Conservation (phyloP, 768 basidiomycete genomes). For the Hebeloma cylindrosporum region DNA sequence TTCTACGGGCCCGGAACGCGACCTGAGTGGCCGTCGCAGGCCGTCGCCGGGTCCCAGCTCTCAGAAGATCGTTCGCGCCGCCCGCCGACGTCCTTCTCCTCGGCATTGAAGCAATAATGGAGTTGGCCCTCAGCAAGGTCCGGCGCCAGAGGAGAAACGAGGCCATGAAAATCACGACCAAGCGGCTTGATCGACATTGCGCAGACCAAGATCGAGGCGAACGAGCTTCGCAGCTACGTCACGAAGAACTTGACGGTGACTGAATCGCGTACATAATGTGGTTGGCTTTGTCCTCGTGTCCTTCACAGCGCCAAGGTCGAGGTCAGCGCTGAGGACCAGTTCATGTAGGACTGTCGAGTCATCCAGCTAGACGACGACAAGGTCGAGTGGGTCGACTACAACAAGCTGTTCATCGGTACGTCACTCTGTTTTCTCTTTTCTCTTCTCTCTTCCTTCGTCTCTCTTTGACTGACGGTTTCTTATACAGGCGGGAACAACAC, state of each 20-base stretch:
- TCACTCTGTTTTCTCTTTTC: background rate
- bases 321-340: background rate
- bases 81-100: background rate
- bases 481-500: background rate
- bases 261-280: too few species aligned
- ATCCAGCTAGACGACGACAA: background rate
- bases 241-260: background rate
- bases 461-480: background rate
- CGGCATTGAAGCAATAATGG: background rate
- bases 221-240: background rate
- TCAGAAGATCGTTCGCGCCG: background rate
- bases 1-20: background rate
- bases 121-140: background rate
- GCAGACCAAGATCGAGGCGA: background rate
- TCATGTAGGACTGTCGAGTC: background rate
- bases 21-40: background rate
- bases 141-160: background rate
- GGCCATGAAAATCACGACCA: background rate
- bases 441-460: too few species aligned
- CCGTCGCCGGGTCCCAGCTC: background rate
- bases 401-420: background rate
- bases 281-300: background rate
- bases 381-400: background rate
- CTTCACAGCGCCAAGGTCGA: background rate
- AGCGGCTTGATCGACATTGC: background rate